Evolutionary conservation across 768 basidiomycete genomes (phyloP).

Genomic region (Phylloporus sp.): DNA sequence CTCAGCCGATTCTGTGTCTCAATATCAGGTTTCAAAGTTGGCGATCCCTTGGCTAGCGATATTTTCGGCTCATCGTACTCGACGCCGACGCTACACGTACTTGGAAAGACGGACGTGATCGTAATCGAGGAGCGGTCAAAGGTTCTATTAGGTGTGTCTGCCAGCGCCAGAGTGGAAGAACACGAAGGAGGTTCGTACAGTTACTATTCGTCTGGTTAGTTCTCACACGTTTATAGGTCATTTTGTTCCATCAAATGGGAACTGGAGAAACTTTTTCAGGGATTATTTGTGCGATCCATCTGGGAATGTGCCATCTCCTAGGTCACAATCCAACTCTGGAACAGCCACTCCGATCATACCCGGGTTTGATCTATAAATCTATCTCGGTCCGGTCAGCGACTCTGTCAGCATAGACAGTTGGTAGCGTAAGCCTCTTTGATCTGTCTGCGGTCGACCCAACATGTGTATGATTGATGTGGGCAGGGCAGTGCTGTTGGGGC

Average conservation of each 20-base stretch:
- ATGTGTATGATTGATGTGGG: conserved; percentile 1
- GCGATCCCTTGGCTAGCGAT: conserved; percentile 41
- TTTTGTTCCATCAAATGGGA: conserved; percentile 74
- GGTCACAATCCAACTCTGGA: conserved; percentile 42
- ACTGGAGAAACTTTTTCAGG: conserved; percentile 72
- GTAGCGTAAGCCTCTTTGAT: neutral
- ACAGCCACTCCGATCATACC: conserved; percentile 40
- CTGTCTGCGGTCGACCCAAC: neutral
- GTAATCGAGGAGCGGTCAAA: conserved; percentile 67
- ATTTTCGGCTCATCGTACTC: conserved; percentile 51
- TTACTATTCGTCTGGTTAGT: neutral
- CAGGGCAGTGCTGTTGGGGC: neutral
- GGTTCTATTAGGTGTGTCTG: conserved; percentile 50
- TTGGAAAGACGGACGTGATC: conserved; percentile 75
- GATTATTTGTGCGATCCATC: conserved; percentile 58
- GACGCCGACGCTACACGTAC: conserved; percentile 75
- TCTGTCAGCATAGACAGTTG: conserved; percentile 3
- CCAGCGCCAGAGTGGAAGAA: conserved; percentile 59
- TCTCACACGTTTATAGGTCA: conserved; percentile 50
- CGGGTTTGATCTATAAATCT: conserved; percentile 2
- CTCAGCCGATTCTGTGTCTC: conserved; percentile 67
- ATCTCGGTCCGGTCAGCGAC: neutral
- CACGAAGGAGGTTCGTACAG: conserved; percentile 72
- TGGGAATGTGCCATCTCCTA: conserved; percentile 45
- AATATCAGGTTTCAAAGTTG: conserved; percentile 67